A percentile compares a stretch with the other conserved stretches of the same genome.
phyloP scores from a whole-genome alignment of 805 yeast species.

The Cyberlindnera lachancei region DNA sequence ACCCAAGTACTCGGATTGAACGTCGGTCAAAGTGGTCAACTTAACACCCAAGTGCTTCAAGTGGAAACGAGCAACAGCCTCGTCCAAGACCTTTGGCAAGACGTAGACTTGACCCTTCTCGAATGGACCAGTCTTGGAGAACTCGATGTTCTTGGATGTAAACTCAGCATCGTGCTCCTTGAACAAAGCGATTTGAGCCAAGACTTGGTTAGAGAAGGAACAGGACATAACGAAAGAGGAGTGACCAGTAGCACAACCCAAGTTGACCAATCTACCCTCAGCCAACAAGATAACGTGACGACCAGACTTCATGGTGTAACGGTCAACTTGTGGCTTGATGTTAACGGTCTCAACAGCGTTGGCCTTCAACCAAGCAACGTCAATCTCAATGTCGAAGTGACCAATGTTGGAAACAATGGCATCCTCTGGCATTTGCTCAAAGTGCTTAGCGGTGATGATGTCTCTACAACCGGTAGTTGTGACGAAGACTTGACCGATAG shows the following conservation, averaged over 20 bases:
- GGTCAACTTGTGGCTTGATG: conserved; percentile 99
- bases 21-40: conserved; percentile 66
- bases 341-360: conserved; percentile 90
- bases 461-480: conserved; percentile 99
- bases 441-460: conserved; percentile 85
- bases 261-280: conserved; percentile 98
- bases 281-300: conserved; percentile 94
- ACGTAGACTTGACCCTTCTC: conserved; percentile 81
- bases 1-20: conserved; percentile 92
- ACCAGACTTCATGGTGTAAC: conserved; percentile 83
- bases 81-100: conserved; percentile 96
- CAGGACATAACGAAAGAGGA: conserved; percentile 98
- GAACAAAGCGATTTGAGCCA: conserved; percentile 97
- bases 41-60: conserved; percentile 89
- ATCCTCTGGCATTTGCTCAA: conserved; percentile 93
- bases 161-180: conserved; percentile 76
- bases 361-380: conserved; percentile 96
- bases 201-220: conserved; percentile 98
- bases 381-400: conserved; percentile 98
- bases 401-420: conserved; percentile 99
- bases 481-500: conserved; percentile 92
- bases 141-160: conserved; percentile 79
- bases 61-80: conserved; percentile 96
- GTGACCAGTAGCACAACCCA: conserved; percentile 99
- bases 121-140: conserved; percentile 88